Percentiles rank a stretch among this genome's conserved stretches.
phyloP scores from a whole-genome alignment of 179 eudicot species.

The Patellifolia procumbens region DNA sequence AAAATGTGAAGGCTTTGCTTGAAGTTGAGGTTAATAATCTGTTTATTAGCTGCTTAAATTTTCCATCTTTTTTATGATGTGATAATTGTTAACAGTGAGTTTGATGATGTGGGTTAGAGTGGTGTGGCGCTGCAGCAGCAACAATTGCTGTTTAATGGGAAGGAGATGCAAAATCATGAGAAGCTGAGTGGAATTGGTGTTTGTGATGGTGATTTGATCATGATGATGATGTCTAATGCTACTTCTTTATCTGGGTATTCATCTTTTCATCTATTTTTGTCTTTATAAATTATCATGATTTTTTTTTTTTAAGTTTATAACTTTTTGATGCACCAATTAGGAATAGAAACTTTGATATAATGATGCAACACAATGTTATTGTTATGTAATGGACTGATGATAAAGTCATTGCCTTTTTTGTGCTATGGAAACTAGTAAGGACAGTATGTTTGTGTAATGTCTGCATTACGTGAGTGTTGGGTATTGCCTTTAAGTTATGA shows the following conservation, averaged over 20 bases:
- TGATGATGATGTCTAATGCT: constrained; percentile 73
- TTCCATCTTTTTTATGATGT: background rate
- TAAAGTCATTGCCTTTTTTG: no score
- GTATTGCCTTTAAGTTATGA: no score
- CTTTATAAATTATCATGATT: background rate
- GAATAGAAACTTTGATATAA: background rate
- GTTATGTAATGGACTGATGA: no score
- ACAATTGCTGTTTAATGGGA: constrained; percentile 79
- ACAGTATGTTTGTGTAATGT: no score
- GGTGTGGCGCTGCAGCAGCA: constrained; percentile 82
- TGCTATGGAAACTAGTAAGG: no score
- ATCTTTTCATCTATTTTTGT: background rate
- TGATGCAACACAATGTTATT: no score
- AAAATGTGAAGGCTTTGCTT: constrained; percentile 92
- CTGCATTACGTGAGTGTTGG: no score
- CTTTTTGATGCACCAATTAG: background rate
- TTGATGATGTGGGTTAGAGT: constrained; percentile 43
- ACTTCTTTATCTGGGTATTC: constrained; percentile 46
- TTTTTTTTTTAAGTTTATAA: no score
- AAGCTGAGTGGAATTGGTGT: constrained; percentile 75
- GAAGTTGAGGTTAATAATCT: constrained; percentile 74
- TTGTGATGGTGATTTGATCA: constrained; percentile 83
- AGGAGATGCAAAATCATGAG: constrained; percentile 82
- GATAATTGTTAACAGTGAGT: background rate
- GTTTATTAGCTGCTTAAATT: no score